Percentiles rank a stretch among this genome's conserved stretches.
Evolutionary conservation across 495 filamentous ascomycete genomes (phyloP).

Genomic region (Entonaema liquescens): DNA sequence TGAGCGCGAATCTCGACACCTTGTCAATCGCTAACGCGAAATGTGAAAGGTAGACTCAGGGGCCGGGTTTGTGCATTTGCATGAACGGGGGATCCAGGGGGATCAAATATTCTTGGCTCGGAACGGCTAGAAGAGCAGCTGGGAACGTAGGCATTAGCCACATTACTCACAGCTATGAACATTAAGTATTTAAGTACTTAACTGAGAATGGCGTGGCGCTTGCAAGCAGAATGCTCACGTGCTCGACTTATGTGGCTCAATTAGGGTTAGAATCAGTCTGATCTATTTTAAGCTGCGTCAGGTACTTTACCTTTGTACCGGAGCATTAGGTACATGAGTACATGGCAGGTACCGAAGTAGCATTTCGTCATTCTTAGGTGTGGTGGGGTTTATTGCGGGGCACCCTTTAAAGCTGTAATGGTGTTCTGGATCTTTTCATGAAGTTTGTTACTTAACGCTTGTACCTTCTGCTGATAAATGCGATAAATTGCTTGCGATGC

Average conservation of each 20-base stretch:
- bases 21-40: constrained; percentile 10
- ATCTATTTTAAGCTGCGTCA: neutral
- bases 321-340: neutral
- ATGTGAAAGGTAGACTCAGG: constrained; percentile 23
- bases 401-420: too few species aligned
- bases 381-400: constrained; percentile 30
- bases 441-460: constrained; percentile 6
- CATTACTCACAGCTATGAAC: neutral
- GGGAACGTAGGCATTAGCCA: neutral
- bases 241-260: neutral
- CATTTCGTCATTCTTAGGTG: constrained; percentile 30
- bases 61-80: constrained; percentile 19
- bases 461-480: constrained; percentile 47
- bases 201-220: too few species aligned
- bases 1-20: constrained; percentile 20
- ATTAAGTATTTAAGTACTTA: too few species aligned
- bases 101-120: constrained; percentile 32
- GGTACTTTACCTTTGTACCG: neutral
- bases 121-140: constrained; percentile 4
- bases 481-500: too few species aligned
- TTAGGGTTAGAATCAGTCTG: too few species aligned
- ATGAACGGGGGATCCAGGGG: constrained; percentile 19
- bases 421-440: neutral
- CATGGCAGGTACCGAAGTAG: neutral
- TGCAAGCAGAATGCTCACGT: too few species aligned